Evolutionary conservation across 129 eudicot species (phyloP), one percentile per base, ranked within the genome.

Genomic region (Flaveria ramosissima): DNA sequence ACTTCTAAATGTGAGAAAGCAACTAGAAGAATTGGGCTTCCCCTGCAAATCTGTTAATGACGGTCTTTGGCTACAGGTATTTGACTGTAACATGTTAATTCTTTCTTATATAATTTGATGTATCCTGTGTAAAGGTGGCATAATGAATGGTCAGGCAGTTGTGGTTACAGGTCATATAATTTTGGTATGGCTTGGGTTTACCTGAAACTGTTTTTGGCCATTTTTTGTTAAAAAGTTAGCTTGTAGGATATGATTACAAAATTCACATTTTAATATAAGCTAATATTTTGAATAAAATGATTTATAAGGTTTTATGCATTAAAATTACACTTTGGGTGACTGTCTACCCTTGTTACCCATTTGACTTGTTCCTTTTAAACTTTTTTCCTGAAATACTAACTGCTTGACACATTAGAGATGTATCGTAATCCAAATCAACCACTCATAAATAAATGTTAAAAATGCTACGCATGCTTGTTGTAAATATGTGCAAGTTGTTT

Each of bases 1-100:
- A 0, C 99, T 94, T 79, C 72, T 94, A 69, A 87, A 85, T 89
- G 97, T 88, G 86, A 94, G 99, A 83, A 94, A 89, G 76, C 96
- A 86, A 26, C 90, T 94, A 50, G 99, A 94, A 86, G 99, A 94
- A 77, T 77, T 91, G 86, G 97, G 96, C 48, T 94, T 91, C 69
- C 97, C 97, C 68, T 85, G 97, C 83, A 91, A 91, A 88, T 91
- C 97, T 20, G 97, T 94, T 78, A 91, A 91, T 76, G 99, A 94
- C 81, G 96, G 93, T 80, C 91, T 94, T 53, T 94, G 99, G 99
- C 86, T 94, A 75, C 99, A 94, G 99, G 99, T 94, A n/a, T 52
- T 66, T 21, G 75, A 63, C 83, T 55, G 36, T 13, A 48, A 42
- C 72, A 48, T 64, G 45, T 63, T 70, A 41, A 16, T 32, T 82